phyloP scores from a whole-genome alignment of 169 alveolate genomes.

The Plasmodium yoelii region DNA sequence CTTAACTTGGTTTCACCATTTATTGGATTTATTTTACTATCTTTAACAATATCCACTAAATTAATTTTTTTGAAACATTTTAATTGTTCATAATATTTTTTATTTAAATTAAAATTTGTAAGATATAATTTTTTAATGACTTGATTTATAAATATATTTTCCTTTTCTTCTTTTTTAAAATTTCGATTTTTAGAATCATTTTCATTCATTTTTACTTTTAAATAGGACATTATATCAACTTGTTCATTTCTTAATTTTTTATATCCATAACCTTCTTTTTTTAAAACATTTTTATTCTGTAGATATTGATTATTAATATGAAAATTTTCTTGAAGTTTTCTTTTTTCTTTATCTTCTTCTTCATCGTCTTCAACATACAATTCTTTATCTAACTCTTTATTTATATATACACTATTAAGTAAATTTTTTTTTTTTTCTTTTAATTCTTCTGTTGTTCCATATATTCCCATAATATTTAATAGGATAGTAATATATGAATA shows the following conservation, averaged over 20 bases:
- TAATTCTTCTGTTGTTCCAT: conserved; percentile 56
- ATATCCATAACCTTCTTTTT: conserved; percentile 51
- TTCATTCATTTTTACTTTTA: conserved; percentile 70
- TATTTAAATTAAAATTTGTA: conserved; percentile 65
- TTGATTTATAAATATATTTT: conserved; percentile 57
- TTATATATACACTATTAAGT: background rate
- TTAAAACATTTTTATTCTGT: conserved; percentile 22
- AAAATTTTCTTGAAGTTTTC: background rate
- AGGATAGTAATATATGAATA: conserved; percentile 41
- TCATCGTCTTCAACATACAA: background rate
- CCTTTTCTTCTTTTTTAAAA: conserved; percentile 58
- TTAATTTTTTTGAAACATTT: conserved; percentile 18
- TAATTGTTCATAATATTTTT: conserved; percentile 42
- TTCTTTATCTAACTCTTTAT: background rate
- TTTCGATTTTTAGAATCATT: conserved; percentile 25
- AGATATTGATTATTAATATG: conserved; percentile 15
- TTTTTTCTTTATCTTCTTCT: background rate
- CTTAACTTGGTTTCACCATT: background rate
- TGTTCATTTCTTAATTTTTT: conserved; percentile 54
- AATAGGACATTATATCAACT: conserved; percentile 51
- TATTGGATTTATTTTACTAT: background rate
- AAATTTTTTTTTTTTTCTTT: conserved; percentile 24
- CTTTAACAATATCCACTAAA: conserved; percentile 15
- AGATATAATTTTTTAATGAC: conserved; percentile 62
- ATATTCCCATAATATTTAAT: conserved; percentile 37